phyloP scores from a whole-genome alignment of 2,329 filamentous ascomycete species.

The Xylogone sp. region DNA sequence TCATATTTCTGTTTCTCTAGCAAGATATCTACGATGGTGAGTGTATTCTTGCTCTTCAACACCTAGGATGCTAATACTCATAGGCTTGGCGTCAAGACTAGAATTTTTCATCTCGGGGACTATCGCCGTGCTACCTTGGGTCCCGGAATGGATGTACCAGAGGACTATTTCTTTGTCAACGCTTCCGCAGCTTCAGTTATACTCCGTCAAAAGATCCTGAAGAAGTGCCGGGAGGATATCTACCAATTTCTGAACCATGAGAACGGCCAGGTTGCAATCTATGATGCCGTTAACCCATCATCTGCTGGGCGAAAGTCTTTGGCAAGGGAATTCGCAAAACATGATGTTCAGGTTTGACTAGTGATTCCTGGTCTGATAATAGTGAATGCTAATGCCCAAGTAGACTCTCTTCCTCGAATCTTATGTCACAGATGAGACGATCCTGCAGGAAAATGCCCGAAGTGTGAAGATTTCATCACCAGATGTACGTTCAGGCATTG shows the following conservation, averaged over 20 bases:
- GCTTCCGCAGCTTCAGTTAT: constrained; percentile 91
- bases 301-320: constrained; percentile 76
- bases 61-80: constrained; percentile 4
- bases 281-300: constrained; percentile 94
- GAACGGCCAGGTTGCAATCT: constrained; percentile 97
- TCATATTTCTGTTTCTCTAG: constrained; percentile 92
- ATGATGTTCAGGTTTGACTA: constrained; percentile 74
- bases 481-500: constrained; percentile 58
- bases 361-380: not conserved
- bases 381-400: not conserved
- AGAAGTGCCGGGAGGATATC: constrained; percentile 96
- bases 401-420: constrained; percentile 97
- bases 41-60: constrained; percentile 17
- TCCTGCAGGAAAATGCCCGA: constrained; percentile 93
- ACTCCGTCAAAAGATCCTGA: constrained; percentile 92
- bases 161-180: constrained; percentile 97
- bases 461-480: constrained; percentile 98
- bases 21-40: constrained; percentile 87
- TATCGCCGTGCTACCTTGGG: constrained; percentile 91
- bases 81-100: constrained; percentile 94
- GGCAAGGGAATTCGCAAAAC: constrained; percentile 95
- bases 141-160: constrained; percentile 77
- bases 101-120: constrained; percentile 95
- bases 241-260: constrained; percentile 95
- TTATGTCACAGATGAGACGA: constrained; percentile 86